Evolutionary conservation across 306 rosid genomes (phyloP).

Genomic region (Fragaria iinumae): DNA sequence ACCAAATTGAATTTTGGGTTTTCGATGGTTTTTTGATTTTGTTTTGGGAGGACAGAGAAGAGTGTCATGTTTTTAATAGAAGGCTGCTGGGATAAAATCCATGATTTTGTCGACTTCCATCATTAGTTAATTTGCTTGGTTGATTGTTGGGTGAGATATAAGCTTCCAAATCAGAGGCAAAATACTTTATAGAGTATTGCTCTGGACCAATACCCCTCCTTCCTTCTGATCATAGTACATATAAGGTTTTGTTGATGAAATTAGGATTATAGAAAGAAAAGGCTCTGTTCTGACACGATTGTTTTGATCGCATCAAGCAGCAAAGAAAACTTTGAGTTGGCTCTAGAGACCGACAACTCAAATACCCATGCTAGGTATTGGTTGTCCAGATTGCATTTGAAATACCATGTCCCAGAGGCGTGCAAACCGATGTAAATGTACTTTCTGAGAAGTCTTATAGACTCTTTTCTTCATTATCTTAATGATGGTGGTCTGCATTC

Average conservation of each 20-base stretch:
- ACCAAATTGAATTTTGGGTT: no score
- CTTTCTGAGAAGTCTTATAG: background rate
- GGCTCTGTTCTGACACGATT: background rate
- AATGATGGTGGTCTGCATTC: slow-evolving; percentile 12
- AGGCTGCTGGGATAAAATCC: no score
- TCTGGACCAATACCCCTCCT: no score
- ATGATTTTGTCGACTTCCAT: no score
- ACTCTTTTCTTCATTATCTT: background rate
- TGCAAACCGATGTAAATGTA: slow-evolving; percentile 68
- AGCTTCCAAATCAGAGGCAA: no score
- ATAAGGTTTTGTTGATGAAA: background rate
- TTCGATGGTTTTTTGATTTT: no score
- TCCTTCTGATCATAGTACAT: no score
- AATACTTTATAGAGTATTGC: no score
- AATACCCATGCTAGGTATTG: slow-evolving; percentile 87
- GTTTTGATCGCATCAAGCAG: slow-evolving; percentile 42
- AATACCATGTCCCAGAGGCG: slow-evolving; percentile 82
- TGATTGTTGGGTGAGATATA: no score
- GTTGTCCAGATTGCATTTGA: slow-evolving; percentile 85
- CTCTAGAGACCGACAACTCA: slow-evolving; percentile 75
- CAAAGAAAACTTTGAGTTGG: slow-evolving; percentile 92
- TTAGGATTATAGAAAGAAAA: background rate
- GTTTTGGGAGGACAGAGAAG: no score
- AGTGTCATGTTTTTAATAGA: no score
- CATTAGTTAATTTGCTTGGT: no score